Evolutionary conservation across 495 filamentous ascomycete species (phyloP), one percentile per base, ranked within the genome.

Genomic region (Aspergillus cristatus): DNA sequence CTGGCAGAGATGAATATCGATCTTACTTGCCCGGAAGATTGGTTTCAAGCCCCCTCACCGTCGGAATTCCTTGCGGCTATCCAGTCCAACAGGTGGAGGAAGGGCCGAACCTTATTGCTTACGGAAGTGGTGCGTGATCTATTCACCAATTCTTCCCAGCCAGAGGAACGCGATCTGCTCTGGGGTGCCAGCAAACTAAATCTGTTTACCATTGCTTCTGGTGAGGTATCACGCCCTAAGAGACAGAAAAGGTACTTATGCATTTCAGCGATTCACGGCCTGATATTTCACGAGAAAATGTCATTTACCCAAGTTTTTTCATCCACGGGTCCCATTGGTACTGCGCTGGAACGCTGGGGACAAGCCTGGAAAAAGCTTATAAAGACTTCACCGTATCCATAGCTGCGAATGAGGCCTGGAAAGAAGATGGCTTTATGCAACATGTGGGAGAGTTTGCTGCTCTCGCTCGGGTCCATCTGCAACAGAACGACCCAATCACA

Each of bases 1-100:
- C 43, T 54, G 6, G 34, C 45, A 7, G 51, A 54, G 32, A 6
- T 54, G 14, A 48, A 51, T 17, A 54, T 54, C 46, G 45, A 44
- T 14, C 35, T 54, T 17, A 38, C 51, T 2, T 54, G 47, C 29
- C 47, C 51, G 12, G 51, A 54, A 28, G 33, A 42, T 24, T 51
- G 51, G 14, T 54, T 54, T 13, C 51, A 54, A 31, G 51, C 51
- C 33, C 4, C 38, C 5, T 41, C 38, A 26, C 26, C 17, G 6
- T 12, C 12, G 8, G 17, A 41, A 14, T 41, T 28, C 13, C 7
- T 26, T 26, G 11, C 18, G 25, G 24, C 37, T 22, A 11, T 41
- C 16, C 31, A 18, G 3, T 28, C 38, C 18, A 15, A 29, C 6
- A 15, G 29, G 14, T 8, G 16, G n/a, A 26, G 31, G 1, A 10